Evolutionary conservation across 495 filamentous ascomycete species (phyloP), one percentile per base, ranked within the genome.

Genomic region (Letharia lupina): DNA sequence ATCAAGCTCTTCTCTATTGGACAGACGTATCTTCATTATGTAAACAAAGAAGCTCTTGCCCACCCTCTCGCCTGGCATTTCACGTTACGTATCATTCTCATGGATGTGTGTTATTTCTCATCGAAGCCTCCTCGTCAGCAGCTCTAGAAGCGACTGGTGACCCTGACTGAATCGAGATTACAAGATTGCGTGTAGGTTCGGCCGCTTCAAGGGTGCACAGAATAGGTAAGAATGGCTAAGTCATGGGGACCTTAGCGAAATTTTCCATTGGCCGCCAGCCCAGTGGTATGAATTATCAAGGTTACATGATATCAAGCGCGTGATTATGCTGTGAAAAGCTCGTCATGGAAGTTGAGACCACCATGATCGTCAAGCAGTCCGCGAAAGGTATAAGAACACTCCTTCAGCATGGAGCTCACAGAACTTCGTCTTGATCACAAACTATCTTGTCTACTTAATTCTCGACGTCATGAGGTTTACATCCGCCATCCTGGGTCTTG

Each of bases 391-490:
- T 54, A 28, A 31, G 12, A 31, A 54, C 48, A 10, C 48, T 33
- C 23, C 48, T 7, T 31, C 48, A 33, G 48, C 48, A 31, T 54
- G 28, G 12, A 54, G 23, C 10, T 15, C 23, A 10, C 23, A 54
- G 12, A 10, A 31, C 23, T 54, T 54, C 11, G 13, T 31, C 1
- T 54, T 0, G 11, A 54, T 33, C 48, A 11, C 48, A 54, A 0
- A 54, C 1, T 4, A 10, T 33, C 16, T 18, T 35, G 12, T 20
- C 23, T 31, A 59, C 37, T 45, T 57, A 20, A 60, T 45, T 37
- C 6, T 4, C 13, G 31, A 37, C 7, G 62, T 18, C 41, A 68
- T 68, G 66, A 68, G 37, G 41, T 47, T 65, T 45, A 65, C 62
- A 28, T 50, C 39, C 15, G 16, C 50, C 39, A 9, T 68, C 23